phyloP scores from a whole-genome alignment of 805 yeast species.

The Tetrapisispora phaffii region DNA sequence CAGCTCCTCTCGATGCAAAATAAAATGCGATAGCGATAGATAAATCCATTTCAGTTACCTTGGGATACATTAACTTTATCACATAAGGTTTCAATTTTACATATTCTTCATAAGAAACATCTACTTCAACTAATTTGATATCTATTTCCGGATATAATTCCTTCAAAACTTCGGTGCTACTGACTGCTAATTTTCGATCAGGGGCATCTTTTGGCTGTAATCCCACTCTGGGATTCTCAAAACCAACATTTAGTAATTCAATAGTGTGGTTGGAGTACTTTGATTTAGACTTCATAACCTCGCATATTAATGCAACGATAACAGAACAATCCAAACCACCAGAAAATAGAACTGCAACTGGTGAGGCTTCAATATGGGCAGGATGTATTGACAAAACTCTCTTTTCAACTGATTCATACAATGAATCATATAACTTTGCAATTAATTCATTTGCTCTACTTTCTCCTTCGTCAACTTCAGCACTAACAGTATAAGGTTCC shows the following conservation, averaged over 20 bases:
- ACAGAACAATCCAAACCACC: conserved; percentile 95
- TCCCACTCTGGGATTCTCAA: conserved; percentile 77
- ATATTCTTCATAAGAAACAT: conserved; percentile 66
- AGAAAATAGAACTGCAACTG: conserved; percentile 64
- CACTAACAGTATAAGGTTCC: conserved; percentile 14
- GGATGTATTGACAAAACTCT: conserved; percentile 59
- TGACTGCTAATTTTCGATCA: conserved; percentile 66
- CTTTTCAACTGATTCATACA: conserved; percentile 35
- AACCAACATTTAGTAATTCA: conserved; percentile 86
- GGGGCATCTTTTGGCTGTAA: conserved; percentile 60
- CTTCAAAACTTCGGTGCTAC: conserved; percentile 47
- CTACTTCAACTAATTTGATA: conserved; percentile 51
- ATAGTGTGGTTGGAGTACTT: conserved; percentile 26
- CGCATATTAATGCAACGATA: conserved; percentile 44
- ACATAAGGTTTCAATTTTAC: conserved; percentile 42
- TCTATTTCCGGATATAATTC: conserved; percentile 32
- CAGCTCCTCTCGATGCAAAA: conserved; percentile 66
- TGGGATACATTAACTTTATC: conserved; percentile 64
- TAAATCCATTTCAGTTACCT: conserved; percentile 86
- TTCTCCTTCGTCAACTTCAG: conserved; percentile 13
- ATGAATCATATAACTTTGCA: conserved; percentile 16
- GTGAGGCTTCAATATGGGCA: conserved; percentile 30
- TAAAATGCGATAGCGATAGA: conserved; percentile 93
- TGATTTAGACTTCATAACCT: conserved; percentile 17
- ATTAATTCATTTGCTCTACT: conserved; percentile 7